Base-by-base conservation (phyloP, 139 green algal genomes). In the Chlorella sp. region DNA sequence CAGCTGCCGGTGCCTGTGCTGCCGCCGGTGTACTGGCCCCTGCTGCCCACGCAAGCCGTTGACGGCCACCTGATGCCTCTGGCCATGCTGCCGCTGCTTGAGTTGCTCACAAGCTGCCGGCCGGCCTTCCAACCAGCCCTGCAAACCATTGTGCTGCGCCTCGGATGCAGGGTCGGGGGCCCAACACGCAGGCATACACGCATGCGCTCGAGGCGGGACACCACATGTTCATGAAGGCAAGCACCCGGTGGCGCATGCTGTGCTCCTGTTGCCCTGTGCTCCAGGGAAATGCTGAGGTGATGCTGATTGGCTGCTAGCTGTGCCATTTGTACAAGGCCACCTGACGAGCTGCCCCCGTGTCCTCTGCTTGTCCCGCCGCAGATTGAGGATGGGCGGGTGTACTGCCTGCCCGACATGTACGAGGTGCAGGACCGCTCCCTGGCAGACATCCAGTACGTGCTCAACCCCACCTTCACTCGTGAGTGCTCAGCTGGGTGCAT, bases 141-240 rank as follows among this genome's bases (percentile, higher is more conserved):
- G n/a, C n/a, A n/a, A n/a, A n/a, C n/a, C n/a, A n/a, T n/a, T 55
- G 4, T 74, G 34, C n/a, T 30, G 26, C 39, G n/a, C 16, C 4
- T 56, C 47, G 32, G 11, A 65, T 84, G 64, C 89, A 96, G 92
- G 97, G 97, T 1, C 89, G 97, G 4, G 96, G 95, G 0, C 91
- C 93, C 16, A 92, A 82, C 70, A 98, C 97, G 32, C 95, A 98
- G 80, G 97, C 97, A 0, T 98, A 98, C 91, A 98, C 95, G 28
- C 97, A 99, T 82, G 76, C 93, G 11, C 89, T 99, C 23, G 97
- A 99, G 86, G 92, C 87, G 0, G 87, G 80, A 0, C 97, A 99
- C 89, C 96, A 98, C 91, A 96, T 99, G 88, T 99, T 97, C 89
- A 98, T 99, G 95, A 98, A 98, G 88, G 86, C 98, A 63, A 90